Percentiles rank a stretch among this genome's conserved stretches.
Evolutionary conservation across 2,329 filamentous ascomycete genomes (phyloP).

Genomic region (Phialophora chinensis): DNA sequence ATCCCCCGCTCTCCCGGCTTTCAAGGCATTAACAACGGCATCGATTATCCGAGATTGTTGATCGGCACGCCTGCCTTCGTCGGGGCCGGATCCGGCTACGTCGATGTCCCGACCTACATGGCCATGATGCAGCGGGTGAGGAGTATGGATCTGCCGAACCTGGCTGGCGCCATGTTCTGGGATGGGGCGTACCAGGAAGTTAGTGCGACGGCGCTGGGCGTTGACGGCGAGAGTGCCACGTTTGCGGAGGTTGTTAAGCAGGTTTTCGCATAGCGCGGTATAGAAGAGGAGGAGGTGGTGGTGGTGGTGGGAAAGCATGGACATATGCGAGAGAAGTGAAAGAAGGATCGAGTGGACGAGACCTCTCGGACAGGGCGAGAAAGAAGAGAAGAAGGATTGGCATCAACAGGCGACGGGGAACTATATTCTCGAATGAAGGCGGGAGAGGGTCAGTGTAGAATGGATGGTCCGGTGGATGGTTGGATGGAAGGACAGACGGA

Average conservation of each 20-base stretch:
- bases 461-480: too few relatives aligned
- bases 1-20: slow-evolving; percentile 10
- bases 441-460: too few relatives aligned
- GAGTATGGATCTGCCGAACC: slow-evolving; percentile 29
- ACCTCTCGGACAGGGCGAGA: not conserved
- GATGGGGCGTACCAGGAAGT: slow-evolving; percentile 33
- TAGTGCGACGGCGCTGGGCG: slow-evolving; percentile 8
- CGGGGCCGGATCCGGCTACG: slow-evolving; percentile 24
- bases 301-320: too few relatives aligned
- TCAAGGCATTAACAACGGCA: slow-evolving; percentile 30
- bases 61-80: slow-evolving; percentile 36
- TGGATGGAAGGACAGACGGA: not conserved
- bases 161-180: slow-evolving; percentile 37
- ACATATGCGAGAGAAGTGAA: too few relatives aligned
- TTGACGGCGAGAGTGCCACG: slow-evolving; percentile 22
- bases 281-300: slow-evolving; percentile 1
- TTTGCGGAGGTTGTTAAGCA: slow-evolving; percentile 31
- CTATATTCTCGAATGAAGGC: too few relatives aligned
- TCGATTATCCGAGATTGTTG: slow-evolving; percentile 29
- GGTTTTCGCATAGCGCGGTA: slow-evolving; percentile 14
- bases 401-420: too few relatives aligned
- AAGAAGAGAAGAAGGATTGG: too few relatives aligned
- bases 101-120: slow-evolving; percentile 23
- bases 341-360: too few relatives aligned
- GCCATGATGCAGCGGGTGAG: slow-evolving; percentile 28